Base-by-base conservation (phyloP, 2,329 filamentous ascomycete genomes). In the Aspergillus chevalieri region DNA sequence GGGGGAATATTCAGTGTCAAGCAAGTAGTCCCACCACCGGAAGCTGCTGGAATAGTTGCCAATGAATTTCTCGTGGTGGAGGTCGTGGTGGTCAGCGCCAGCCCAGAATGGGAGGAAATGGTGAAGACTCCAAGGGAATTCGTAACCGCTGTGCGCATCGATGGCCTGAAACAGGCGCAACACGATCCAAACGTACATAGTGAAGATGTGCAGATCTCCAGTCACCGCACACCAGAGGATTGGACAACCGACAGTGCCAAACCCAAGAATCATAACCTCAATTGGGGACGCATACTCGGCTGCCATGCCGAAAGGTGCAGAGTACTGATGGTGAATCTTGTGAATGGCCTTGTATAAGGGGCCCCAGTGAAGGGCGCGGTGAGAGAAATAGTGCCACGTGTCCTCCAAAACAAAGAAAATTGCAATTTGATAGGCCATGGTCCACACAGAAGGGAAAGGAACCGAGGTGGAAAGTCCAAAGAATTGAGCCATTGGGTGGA, bases 291-390 rank as follows among this genome's bases (percentile, higher is more conserved):
- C 93, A 72, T 98, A 98, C 74, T 98, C 93, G 50, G 93, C 92
- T 17, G 93, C 92, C 47, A 98, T 79, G 59, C 93, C 93, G 66
- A 98, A 98, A 15, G 93, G 93, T 10, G 93, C 93, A 34, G 90
- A 95, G 78, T 98, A 98, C 65, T 93, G 92, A 78, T 98, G 93
- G 77, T 98, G 93, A 62, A 98, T 91, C 78, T 98, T 98, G 82
- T 98, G 93, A 64, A 98, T 88, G 65, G 85, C 82, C 78, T 90
- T 95, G 83, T 98, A 98, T 5, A 98, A 84, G 36, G 90, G 89
- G 19, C 89, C 91, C 77, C 89, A 94, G 79, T 98, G 93, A 74
- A 98, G 83, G 41, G 81, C 82, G 61, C 93, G 89, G 76, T 98
- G 93, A 59, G 83, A 84, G 85, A 91, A 97, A 80, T 98, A 98